Evolutionary conservation across 1,139 yeast genomes (phyloP).

Genomic region (Debaryomyces sp.): DNA sequence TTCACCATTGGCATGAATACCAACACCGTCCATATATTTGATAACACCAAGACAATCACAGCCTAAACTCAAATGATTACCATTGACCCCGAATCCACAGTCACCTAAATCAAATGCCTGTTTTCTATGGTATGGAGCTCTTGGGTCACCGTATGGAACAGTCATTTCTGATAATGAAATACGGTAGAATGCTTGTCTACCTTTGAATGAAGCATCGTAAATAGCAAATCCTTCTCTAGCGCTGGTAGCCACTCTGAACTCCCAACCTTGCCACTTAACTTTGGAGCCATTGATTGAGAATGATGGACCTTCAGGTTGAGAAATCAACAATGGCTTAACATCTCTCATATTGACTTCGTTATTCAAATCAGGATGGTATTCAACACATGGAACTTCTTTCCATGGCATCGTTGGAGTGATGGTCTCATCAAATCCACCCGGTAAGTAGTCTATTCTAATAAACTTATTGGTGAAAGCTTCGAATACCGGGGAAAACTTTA

Average conservation of each 20-base stretch:
- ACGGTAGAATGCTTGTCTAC: conserved; percentile 80
- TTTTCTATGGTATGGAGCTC: conserved; percentile 89
- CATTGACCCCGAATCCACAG: conserved; percentile 83
- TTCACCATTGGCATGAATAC: conserved; percentile 64
- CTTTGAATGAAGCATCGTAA: conserved; percentile 78
- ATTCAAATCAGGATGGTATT: conserved; percentile 74
- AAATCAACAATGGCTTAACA: conserved; percentile 73
- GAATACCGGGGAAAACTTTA: conserved; percentile 81
- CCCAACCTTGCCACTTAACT: conserved; percentile 90
- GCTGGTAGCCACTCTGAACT: conserved; percentile 72
- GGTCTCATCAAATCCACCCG: conserved; percentile 69
- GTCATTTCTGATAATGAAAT: conserved; percentile 85
- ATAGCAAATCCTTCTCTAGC: conserved; percentile 85
- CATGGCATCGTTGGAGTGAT: conserved; percentile 62
- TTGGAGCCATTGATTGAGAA: conserved; percentile 65
- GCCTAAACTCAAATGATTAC: conserved; percentile 74
- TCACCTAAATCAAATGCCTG: conserved; percentile 94
- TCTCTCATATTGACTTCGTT: conserved; percentile 57
- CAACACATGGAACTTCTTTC: conserved; percentile 63
- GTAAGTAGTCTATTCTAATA: conserved; percentile 77
- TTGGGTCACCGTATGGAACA: conserved; percentile 89
- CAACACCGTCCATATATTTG: conserved; percentile 72
- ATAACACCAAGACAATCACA: conserved; percentile 91
- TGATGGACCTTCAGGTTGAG: conserved; percentile 88
- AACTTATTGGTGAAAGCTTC: conserved; percentile 67